Percentiles rank a stretch among this genome's conserved stretches.
phyloP scores from a whole-genome alignment of 2,329 filamentous ascomycete genomes.

The Alternaria arborescens region DNA sequence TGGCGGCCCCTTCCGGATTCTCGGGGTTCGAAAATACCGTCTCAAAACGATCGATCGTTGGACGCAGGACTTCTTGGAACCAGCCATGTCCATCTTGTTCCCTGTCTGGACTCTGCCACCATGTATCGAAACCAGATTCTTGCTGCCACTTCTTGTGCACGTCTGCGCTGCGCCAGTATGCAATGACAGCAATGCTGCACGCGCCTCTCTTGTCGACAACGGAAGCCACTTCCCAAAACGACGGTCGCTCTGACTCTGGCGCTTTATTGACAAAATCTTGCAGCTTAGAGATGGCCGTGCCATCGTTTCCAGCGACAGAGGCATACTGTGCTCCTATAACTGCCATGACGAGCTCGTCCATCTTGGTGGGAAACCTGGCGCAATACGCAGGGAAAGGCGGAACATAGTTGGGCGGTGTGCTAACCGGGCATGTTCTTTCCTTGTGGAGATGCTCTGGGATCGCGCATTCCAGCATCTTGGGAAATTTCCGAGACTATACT shows the following conservation, averaged over 20 bases:
- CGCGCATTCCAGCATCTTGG: conserved; percentile 34
- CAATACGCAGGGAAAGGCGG: conserved; percentile 45
- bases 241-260: conserved; percentile 22
- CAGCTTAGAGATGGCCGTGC: conserved; percentile 22
- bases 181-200: conserved; percentile 50
- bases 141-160: conserved; percentile 45
- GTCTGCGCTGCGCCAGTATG: conserved; percentile 51
- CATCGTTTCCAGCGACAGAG: not conserved
- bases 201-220: conserved; percentile 38
- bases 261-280: conserved; percentile 21
- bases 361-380: conserved; percentile 44
- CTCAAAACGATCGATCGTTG: conserved; percentile 55
- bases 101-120: conserved; percentile 49
- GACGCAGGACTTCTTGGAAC: conserved; percentile 56
- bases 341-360: conserved; percentile 47
- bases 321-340: conserved; percentile 46
- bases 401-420: conserved; percentile 33
- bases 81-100: conserved; percentile 47
- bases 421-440: conserved; percentile 27
- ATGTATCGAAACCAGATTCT: conserved; percentile 49
- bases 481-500: not conserved
- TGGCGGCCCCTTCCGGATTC: conserved; percentile 53
- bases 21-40: conserved; percentile 53
- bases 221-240: conserved; percentile 47
- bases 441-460: conserved; percentile 34